Conservation (phyloP, 192 early-diverging fungal species). For the Ramicandelaber brevisporus region DNA sequence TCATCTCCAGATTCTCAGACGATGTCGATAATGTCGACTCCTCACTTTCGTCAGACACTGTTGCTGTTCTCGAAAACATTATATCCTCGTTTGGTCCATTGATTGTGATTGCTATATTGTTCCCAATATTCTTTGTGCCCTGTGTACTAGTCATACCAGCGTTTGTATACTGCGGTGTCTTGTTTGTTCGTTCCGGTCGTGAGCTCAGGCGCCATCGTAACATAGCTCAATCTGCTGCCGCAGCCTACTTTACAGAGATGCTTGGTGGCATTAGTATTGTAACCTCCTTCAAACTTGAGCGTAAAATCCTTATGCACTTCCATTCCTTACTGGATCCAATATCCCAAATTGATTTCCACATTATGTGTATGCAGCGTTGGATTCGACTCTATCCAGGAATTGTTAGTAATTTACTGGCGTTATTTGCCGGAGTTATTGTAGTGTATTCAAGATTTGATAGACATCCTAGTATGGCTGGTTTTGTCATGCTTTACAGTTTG, state of each 20-base stretch:
- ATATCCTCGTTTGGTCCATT: slow-evolving; percentile 12
- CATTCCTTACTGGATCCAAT: too few species aligned
- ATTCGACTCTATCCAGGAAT: slow-evolving; percentile 37
- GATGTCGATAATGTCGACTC: slow-evolving; percentile 33
- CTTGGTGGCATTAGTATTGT: slow-evolving; percentile 64
- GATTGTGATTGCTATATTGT: slow-evolving; percentile 14
- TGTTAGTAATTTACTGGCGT: slow-evolving; percentile 33
- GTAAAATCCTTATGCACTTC: too few species aligned
- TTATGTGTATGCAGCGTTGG: slow-evolving; percentile 41
- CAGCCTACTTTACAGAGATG: slow-evolving; percentile 56
- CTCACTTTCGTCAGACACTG: slow-evolving; percentile 27
- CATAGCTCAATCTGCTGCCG: slow-evolving; percentile 77
- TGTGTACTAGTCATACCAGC: slow-evolving; percentile 52
- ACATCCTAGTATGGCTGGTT: slow-evolving; percentile 21
- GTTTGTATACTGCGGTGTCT: slow-evolving; percentile 38
- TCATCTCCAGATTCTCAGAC: slow-evolving; percentile 47
- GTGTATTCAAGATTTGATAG: too few species aligned
- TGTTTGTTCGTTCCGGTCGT: slow-evolving; percentile 55
- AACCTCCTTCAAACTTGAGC: slow-evolving; percentile 61
- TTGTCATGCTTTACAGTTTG: slow-evolving; percentile 10
- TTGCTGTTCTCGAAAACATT: too few species aligned
- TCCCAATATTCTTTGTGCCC: slow-evolving; percentile 46
- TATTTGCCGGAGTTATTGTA: too few species aligned
- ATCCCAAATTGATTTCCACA: too few species aligned
- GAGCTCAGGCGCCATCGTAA: too few species aligned